Evolutionary conservation across 768 basidiomycete species (phyloP), one percentile per base, ranked within the genome.

Genomic region (Lentinula aciculospora): DNA sequence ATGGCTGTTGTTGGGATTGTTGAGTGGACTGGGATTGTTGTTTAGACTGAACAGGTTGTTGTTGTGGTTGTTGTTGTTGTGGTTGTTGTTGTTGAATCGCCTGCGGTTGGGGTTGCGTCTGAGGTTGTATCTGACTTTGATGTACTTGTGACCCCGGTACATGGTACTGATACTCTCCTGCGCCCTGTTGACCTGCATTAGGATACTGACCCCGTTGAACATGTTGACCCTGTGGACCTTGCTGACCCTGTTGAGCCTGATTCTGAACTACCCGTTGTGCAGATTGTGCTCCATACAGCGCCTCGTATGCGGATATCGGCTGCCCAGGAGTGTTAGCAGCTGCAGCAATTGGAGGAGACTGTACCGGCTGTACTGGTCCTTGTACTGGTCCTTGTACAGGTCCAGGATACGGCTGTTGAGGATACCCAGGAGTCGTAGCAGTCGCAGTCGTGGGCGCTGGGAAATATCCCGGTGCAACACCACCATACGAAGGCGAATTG

Each of bases 1-100:
- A 27, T n/a, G n/a, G n/a, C n/a, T n/a, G n/a, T n/a, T n/a, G n/a
- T 23, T 67, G 60, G 36, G 64, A 60, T 7, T 60, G 56, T 47
- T 68, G 67, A 4, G 62, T 63, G 21, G 60, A 59, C 54, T 71
- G 72, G 9, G 65, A 62, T 27, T 69, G 72, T 1, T 60, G 67
- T 17, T n/a, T n/a, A n/a, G n/a, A n/a, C n/a, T n/a, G n/a, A n/a
- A n/a, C n/a, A n/a, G n/a, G n/a, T n/a, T n/a, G n/a, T n/a, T n/a
- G n/a, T n/a, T n/a, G n/a, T n/a, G n/a, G n/a, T n/a, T n/a, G n/a
- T n/a, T n/a, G n/a, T n/a, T n/a, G n/a, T n/a, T 62, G 65, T 19
- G 53, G 64, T 23, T 68, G 68, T 37, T 59, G 56, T 13, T 58
- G 60, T 23, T 58, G 62, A 47, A 17, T 7, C 39, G 21, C 19